Conservation (phyloP, 208 protist genomes). For the Leptomonas pyrrhocoris region DNA sequence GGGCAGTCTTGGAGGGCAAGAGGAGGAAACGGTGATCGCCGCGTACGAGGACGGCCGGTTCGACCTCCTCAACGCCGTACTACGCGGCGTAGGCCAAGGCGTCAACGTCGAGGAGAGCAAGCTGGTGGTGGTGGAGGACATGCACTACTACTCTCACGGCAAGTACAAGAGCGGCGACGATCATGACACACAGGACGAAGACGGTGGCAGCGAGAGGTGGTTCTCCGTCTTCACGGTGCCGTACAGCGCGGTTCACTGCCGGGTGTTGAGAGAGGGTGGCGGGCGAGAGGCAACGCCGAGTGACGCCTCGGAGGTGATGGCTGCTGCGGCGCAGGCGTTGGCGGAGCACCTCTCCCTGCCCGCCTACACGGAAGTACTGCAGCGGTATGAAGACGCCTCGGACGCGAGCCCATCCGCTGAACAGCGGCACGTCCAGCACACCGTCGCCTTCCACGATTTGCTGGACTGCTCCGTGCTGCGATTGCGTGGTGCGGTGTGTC, state of each 20-base stretch:
- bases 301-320: conserved; percentile 18
- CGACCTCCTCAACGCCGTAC: conserved; percentile 54
- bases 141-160: conserved; percentile 27
- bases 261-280: not conserved
- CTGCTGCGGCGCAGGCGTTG: conserved; percentile 18
- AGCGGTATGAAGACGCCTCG: conserved; percentile 21
- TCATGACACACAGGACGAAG: not conserved
- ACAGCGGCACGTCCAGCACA: not conserved
- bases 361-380: conserved; percentile 27
- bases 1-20: conserved; percentile 29
- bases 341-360: conserved; percentile 28
- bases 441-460: conserved; percentile 31
- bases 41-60: conserved; percentile 45
- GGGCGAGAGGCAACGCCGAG: not conserved
- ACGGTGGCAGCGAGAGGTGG: not conserved
- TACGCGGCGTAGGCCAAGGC: conserved; percentile 35
- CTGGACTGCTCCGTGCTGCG: conserved; percentile 32
- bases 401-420: not conserved
- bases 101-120: conserved; percentile 33
- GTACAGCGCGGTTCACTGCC: not conserved
- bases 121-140: conserved; percentile 38
- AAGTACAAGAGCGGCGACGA: not conserved
- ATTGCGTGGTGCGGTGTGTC: conserved; percentile 22
- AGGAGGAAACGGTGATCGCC: conserved; percentile 30
- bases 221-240: conserved; percentile 18